phyloP scores from a whole-genome alignment of 2,329 filamentous ascomycete genomes.

The Aspergillus sp. region DNA sequence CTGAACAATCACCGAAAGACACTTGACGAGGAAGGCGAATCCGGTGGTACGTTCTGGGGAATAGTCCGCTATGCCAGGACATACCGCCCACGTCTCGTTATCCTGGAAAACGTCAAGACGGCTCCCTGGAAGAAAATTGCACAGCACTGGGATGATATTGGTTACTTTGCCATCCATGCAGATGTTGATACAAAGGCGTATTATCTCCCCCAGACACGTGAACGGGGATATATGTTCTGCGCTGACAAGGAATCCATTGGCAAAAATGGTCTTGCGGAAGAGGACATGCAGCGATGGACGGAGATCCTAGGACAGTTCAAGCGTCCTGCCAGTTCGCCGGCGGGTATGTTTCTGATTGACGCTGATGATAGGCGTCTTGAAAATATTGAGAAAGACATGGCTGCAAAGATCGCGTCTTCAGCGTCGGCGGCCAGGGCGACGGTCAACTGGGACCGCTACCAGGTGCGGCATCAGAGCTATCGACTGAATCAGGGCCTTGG shows the following conservation, averaged over 20 bases:
- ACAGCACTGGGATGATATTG: slow-evolving; percentile 48
- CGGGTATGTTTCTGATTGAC: slow-evolving; percentile 61
- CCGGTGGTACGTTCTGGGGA: slow-evolving; percentile 63
- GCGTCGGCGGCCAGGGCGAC: slow-evolving; percentile 19
- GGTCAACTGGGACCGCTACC: slow-evolving; percentile 47
- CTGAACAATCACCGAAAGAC: slow-evolving; percentile 60
- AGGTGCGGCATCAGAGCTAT: slow-evolving; percentile 59
- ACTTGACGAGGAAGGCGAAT: slow-evolving; percentile 60
- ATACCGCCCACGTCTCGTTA: slow-evolving; percentile 61
- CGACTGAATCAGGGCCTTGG: slow-evolving; percentile 55
- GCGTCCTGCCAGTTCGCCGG: slow-evolving; percentile 61
- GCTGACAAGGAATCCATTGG: slow-evolving; percentile 42
- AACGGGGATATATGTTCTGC: slow-evolving; percentile 60
- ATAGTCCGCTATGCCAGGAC: slow-evolving; percentile 58
- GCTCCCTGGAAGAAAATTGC: slow-evolving; percentile 61
- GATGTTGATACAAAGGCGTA: slow-evolving; percentile 68
- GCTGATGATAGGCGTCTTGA: slow-evolving; percentile 57
- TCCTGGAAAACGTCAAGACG: slow-evolving; percentile 69
- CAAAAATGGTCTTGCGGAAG: slow-evolving; percentile 17
- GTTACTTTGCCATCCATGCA: slow-evolving; percentile 55
- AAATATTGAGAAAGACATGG: slow-evolving; percentile 51
- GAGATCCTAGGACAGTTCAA: slow-evolving; percentile 48
- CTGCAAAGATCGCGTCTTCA: slow-evolving; percentile 23
- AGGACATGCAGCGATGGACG: slow-evolving; percentile 39
- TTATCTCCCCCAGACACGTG: slow-evolving; percentile 70